These are phyloP conservation scores for Beverwykella pulmonaria DNA, from an alignment of 495 filamentous ascomycete species.

Conservation along the genomic window DNA sequence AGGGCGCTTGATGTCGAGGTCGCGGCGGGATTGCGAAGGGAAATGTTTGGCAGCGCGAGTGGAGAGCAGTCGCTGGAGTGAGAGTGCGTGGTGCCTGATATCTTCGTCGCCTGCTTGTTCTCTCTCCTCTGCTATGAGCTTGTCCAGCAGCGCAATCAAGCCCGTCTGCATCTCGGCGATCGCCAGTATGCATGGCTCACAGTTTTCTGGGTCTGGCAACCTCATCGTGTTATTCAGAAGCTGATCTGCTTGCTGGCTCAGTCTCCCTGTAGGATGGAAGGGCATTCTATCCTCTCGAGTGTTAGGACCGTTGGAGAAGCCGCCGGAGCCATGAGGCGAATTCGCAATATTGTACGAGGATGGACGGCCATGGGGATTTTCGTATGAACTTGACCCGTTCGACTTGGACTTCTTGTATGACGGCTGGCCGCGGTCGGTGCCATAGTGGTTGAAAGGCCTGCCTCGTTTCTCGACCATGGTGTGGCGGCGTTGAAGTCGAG, in stretches of 20 bases:
- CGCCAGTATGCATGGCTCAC: constrained; percentile 21
- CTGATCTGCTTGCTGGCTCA: neutral
- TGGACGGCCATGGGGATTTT: neutral
- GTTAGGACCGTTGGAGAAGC: neutral
- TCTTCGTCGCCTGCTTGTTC: constrained; percentile 4
- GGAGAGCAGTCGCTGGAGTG: constrained; percentile 20
- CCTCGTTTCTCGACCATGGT: neutral
- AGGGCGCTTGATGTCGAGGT: constrained; percentile 22
- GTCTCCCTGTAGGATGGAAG: neutral
- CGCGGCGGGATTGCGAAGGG: neutral
- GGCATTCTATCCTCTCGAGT: neutral
- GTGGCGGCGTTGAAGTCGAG: no score
- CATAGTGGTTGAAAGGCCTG: neutral
- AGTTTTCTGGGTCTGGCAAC: constrained; percentile 13
- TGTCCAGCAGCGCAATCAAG: constrained; percentile 22
- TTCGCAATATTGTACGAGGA: neutral
- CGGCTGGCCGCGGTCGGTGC: neutral
- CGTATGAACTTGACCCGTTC: neutral
- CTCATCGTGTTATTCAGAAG: neutral
- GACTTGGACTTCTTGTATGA: constrained; percentile 6
- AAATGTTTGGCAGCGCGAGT: neutral
- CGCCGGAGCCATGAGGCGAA: neutral
- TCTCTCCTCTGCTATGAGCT: constrained; percentile 18
- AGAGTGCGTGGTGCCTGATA: constrained; percentile 21
- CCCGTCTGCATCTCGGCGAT: constrained; percentile 22